Evolutionary conservation across 2,329 filamentous ascomycete species (phyloP).

Genomic region (Lomentospora prolificans): DNA sequence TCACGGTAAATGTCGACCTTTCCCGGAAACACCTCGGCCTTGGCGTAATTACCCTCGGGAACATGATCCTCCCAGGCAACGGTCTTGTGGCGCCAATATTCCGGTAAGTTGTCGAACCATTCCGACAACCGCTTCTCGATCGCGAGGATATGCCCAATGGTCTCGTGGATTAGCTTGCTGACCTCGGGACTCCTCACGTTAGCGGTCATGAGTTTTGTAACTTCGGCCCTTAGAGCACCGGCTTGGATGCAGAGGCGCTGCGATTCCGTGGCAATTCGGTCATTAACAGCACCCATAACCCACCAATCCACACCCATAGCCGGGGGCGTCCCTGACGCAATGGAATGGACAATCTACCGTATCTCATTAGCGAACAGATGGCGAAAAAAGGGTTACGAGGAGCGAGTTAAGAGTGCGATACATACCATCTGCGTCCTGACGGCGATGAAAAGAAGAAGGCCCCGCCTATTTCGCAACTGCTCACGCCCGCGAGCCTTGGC

Average conservation of each 20-base stretch:
- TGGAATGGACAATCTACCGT: constrained; percentile 7
- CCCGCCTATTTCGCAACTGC: constrained; percentile 42
- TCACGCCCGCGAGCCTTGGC: constrained; percentile 47
- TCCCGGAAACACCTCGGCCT: constrained; percentile 49
- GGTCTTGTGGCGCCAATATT: constrained; percentile 39
- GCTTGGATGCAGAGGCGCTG: constrained; percentile 44
- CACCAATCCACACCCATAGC: constrained; percentile 50
- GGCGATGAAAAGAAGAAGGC: constrained; percentile 45
- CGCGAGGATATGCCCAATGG: constrained; percentile 41
- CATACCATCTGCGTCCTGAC: constrained; percentile 52
- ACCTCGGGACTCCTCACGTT: constrained; percentile 37
- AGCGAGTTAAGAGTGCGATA: constrained; percentile 4
- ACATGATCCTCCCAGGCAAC: constrained; percentile 48
- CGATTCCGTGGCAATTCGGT: constrained; percentile 35
- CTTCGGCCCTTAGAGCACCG: constrained; percentile 44
- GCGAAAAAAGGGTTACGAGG: no score
- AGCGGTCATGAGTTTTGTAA: constrained; percentile 38
- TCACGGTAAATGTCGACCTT: constrained; percentile 50
- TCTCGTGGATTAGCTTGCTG: constrained; percentile 37
- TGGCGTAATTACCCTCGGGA: constrained; percentile 38
- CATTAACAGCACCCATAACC: constrained; percentile 41
- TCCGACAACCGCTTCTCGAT: constrained; percentile 40
- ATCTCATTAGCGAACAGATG: no score
- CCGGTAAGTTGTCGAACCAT: constrained; percentile 42
- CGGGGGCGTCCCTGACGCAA: constrained; percentile 19